These are phyloP conservation scores for Rutstroemia sp. DNA, from an alignment of 2,329 filamentous ascomycete genomes.

Conservation along the genomic window DNA sequence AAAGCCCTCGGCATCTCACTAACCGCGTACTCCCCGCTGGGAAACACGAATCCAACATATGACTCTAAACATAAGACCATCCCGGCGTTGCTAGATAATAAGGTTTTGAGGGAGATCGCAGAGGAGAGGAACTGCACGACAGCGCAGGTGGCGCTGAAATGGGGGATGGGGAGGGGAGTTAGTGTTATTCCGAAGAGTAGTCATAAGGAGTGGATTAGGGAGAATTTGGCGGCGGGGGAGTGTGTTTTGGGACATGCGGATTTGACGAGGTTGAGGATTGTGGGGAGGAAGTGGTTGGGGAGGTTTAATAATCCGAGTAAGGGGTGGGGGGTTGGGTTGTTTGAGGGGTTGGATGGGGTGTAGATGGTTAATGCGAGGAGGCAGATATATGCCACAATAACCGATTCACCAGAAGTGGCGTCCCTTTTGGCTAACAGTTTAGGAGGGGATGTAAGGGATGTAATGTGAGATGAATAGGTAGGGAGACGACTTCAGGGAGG, in stretches of 20 bases:
- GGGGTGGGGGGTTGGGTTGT: slow-evolving; percentile 30
- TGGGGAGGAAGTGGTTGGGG: slow-evolving; percentile 28
- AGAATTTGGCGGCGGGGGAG: slow-evolving; percentile 43
- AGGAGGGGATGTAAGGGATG: too few relatives aligned
- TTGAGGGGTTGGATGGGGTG: slow-evolving; percentile 9
- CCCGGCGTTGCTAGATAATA: neutral
- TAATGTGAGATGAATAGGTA: too few relatives aligned
- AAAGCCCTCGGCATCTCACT: slow-evolving; percentile 28
- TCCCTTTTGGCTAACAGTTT: too few relatives aligned
- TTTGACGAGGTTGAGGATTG: slow-evolving; percentile 32
- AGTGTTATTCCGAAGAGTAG: slow-evolving; percentile 45
- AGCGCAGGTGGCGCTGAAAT: slow-evolving; percentile 40
- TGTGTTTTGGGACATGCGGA: slow-evolving; percentile 31
- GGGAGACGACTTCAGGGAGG: too few relatives aligned
- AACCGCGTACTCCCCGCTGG: slow-evolving; percentile 31
- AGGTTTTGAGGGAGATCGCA: neutral
- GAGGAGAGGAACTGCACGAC: slow-evolving; percentile 20
- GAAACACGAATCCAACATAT: slow-evolving; percentile 39
- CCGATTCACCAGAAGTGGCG: too few relatives aligned
- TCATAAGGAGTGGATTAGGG: slow-evolving; percentile 35
- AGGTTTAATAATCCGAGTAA: slow-evolving; percentile 27
- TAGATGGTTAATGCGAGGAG: too few relatives aligned
- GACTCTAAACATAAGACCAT: neutral
- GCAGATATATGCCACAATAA: too few relatives aligned
- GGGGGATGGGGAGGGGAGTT: slow-evolving; percentile 40